Evolutionary conservation across 352 stramenopile genomes (phyloP).

Genomic region (Aphanomyces euteiches): DNA sequence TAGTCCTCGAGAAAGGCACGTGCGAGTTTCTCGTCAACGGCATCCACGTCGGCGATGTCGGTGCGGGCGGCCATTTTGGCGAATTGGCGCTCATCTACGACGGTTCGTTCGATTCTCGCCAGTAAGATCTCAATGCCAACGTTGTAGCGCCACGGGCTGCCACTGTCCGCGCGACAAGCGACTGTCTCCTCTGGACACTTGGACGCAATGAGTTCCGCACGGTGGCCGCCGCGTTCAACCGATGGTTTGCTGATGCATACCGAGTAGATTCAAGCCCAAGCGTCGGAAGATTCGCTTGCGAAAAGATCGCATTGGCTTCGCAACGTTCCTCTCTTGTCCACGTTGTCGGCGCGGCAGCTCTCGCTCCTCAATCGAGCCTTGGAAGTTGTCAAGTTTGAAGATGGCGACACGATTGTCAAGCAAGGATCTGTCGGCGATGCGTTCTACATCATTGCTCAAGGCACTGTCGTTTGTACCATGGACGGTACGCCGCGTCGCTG

Average conservation of each 20-base stretch:
- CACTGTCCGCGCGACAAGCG: constrained; percentile 86
- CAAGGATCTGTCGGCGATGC: constrained; percentile 78
- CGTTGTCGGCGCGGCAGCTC: constrained; percentile 60
- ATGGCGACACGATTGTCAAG: constrained; percentile 73
- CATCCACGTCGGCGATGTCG: constrained; percentile 50
- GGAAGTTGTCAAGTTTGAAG: constrained; percentile 56
- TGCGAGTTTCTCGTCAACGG: constrained; percentile 72
- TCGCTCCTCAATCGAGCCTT: constrained; percentile 61
- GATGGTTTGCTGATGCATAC: neutral
- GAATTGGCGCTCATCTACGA: constrained; percentile 89
- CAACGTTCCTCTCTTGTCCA: constrained; percentile 67
- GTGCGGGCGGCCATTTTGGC: constrained; percentile 74
- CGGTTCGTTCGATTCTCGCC: constrained; percentile 33
- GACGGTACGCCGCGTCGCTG: constrained; percentile 34
- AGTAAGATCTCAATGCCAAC: constrained; percentile 10
- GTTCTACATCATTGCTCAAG: constrained; percentile 80
- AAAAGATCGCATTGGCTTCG: constrained; percentile 68
- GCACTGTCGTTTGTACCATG: constrained; percentile 56
- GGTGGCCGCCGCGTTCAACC: constrained; percentile 29
- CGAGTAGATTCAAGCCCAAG: constrained; percentile 55
- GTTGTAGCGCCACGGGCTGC: constrained; percentile 80
- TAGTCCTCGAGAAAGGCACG: constrained; percentile 51
- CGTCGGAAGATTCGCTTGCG: constrained; percentile 69
- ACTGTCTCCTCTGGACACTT: constrained; percentile 85
- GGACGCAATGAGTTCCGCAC: constrained; percentile 85